These are phyloP conservation scores for Pichia membranifaciens DNA, from an alignment of 805 yeast genomes.

Conservation along the genomic window DNA sequence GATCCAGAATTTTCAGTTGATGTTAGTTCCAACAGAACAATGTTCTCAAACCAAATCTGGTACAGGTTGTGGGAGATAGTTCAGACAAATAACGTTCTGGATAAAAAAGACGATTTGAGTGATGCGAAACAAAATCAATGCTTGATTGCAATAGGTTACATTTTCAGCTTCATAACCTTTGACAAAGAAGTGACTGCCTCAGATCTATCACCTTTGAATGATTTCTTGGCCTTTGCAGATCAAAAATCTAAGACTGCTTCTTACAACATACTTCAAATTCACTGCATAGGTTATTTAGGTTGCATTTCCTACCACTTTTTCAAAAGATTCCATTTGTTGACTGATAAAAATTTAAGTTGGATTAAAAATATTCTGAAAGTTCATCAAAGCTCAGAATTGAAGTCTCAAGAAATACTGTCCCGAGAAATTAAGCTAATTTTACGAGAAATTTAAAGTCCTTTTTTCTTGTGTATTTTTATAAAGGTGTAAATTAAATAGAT, in stretches of 20 bases:
- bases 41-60: background rate
- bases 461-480: too few relatives aligned
- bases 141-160: slow-evolving; percentile 19
- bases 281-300: slow-evolving; percentile 26
- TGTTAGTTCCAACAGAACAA: background rate
- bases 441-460: too few relatives aligned
- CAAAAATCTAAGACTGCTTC: too few relatives aligned
- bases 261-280: slow-evolving; percentile 14
- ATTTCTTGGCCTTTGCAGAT: too few relatives aligned
- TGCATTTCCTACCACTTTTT: slow-evolving; percentile 5
- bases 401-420: too few relatives aligned
- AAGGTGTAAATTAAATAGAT: background rate
- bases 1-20: background rate
- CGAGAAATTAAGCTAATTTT: too few relatives aligned
- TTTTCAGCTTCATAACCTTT: slow-evolving; percentile 13
- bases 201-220: too few relatives aligned
- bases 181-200: slow-evolving; percentile 3
- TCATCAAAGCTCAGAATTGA: too few relatives aligned
- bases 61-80: background rate
- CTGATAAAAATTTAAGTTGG: too few relatives aligned
- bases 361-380: too few relatives aligned
- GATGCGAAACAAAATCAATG: slow-evolving; percentile 2
- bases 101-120: too few relatives aligned
- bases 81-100: background rate
- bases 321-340: background rate